Percentiles rank a stretch among this genome's conserved stretches.
Evolutionary conservation across 441 rosid genomes (phyloP).

Genomic region (Erodium texanum): DNA sequence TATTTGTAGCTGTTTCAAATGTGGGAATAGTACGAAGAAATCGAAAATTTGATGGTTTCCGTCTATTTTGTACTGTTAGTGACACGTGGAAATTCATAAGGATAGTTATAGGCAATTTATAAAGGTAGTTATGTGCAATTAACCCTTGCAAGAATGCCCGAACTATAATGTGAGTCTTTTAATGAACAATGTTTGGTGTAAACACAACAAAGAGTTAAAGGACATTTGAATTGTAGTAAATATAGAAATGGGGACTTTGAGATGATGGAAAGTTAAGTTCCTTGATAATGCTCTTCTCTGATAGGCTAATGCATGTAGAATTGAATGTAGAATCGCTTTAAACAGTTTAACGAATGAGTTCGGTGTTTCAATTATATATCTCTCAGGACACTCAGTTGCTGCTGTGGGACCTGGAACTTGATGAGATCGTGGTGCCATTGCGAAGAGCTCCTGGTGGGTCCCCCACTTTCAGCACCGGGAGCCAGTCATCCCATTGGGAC

Average conservation of each 20-base stretch:
- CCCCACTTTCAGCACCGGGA: conserved; percentile 90
- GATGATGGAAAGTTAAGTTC: not conserved
- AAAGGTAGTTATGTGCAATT: no score
- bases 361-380: not conserved
- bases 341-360: not conserved
- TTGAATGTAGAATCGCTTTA: no score
- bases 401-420: conserved; percentile 96
- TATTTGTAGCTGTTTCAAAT: no score
- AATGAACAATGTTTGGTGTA: not conserved
- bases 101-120: no score
- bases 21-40: no score
- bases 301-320: no score
- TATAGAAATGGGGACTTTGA: not conserved
- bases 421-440: conserved; percentile 92
- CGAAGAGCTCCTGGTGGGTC: conserved; percentile 94
- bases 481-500: conserved; percentile 98
- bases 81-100: no score
- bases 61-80: no score
- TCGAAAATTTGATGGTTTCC: no score
- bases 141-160: not conserved
- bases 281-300: not conserved
- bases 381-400: conserved; percentile 87
- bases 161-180: not conserved
- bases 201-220: not conserved
- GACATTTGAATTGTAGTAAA: not conserved